Conservation (phyloP, 2,329 filamentous ascomycete genomes). For the Cladosporium velox region DNA sequence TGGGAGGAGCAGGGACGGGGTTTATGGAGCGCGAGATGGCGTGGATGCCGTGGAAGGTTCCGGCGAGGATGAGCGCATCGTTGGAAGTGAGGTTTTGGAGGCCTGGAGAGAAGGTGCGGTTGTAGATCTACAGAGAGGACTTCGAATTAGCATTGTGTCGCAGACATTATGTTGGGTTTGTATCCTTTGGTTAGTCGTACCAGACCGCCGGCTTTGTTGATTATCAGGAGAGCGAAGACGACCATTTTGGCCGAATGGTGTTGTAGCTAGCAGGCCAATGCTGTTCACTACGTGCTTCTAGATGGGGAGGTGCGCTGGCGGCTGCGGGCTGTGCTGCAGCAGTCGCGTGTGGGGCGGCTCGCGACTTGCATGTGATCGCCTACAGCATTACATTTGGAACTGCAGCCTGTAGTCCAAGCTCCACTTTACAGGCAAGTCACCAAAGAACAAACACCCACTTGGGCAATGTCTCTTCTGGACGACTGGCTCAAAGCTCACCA, state of each 20-base stretch:
- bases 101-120: constrained; percentile 85
- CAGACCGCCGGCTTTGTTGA: constrained; percentile 94
- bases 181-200: not conserved
- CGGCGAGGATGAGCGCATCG: constrained; percentile 93
- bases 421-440: not conserved
- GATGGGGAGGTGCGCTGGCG: not conserved
- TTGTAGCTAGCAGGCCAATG: not conserved
- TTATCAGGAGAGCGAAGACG: constrained; percentile 92
- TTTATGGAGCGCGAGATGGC: constrained; percentile 61
- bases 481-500: constrained; percentile 4
- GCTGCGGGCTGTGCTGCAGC: not conserved
- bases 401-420: not conserved
- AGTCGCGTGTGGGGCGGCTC: not conserved
- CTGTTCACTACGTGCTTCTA: not conserved
- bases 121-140: constrained; percentile 64
- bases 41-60: constrained; percentile 87
- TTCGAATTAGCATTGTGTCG: no score
- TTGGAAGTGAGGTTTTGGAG: constrained; percentile 90
- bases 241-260: constrained; percentile 51
- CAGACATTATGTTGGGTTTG: no score
- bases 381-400: not conserved
- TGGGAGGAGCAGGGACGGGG: constrained; percentile 40
- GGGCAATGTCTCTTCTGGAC: constrained; percentile 3
- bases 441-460: not conserved
- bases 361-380: not conserved